These are phyloP conservation scores for Citrus unshiu DNA, from an alignment of 345 rosid genomes.

Conservation along the genomic window DNA sequence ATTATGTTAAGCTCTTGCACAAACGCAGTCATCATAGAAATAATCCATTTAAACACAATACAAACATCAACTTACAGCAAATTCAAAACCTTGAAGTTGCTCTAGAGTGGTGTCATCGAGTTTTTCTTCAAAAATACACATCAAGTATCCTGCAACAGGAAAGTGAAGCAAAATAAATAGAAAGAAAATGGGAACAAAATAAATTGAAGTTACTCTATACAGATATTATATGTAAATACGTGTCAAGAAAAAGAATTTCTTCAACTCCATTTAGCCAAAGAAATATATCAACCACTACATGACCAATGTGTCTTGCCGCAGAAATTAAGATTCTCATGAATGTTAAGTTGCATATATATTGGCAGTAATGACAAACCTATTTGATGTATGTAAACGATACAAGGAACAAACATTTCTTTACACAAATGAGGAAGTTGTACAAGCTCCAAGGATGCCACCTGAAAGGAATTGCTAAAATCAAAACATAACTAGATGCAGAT, in stretches of 20 bases:
- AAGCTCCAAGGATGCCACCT: constrained; percentile 79
- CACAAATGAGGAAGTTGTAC: constrained; percentile 56
- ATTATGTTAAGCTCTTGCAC: constrained; percentile 5
- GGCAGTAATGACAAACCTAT: constrained; percentile 55
- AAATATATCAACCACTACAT: background rate
- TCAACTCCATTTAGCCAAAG: background rate
- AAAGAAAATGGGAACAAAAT: background rate
- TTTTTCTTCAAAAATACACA: constrained; percentile 78
- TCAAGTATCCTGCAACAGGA: constrained; percentile 63
- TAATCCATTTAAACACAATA: background rate
- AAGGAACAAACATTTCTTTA: constrained; percentile 52
- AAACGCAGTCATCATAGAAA: background rate
- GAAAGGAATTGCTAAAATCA: constrained; percentile 22
- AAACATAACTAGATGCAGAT: constrained; percentile 3
- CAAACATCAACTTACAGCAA: constrained; percentile 50
- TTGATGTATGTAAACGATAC: constrained; percentile 78
- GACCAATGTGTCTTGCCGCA: background rate
- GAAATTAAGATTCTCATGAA: background rate
- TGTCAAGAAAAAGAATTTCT: background rate
- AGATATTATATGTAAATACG: background rate
- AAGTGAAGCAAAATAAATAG: background rate
- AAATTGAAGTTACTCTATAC: background rate
- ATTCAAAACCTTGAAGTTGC: constrained; percentile 62
- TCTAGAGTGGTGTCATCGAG: constrained; percentile 52
- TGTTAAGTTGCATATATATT: background rate